These are phyloP conservation scores for Vaccinium macrocarpon DNA, from an alignment of 148 eudicot genomes.

Conservation along the genomic window DNA sequence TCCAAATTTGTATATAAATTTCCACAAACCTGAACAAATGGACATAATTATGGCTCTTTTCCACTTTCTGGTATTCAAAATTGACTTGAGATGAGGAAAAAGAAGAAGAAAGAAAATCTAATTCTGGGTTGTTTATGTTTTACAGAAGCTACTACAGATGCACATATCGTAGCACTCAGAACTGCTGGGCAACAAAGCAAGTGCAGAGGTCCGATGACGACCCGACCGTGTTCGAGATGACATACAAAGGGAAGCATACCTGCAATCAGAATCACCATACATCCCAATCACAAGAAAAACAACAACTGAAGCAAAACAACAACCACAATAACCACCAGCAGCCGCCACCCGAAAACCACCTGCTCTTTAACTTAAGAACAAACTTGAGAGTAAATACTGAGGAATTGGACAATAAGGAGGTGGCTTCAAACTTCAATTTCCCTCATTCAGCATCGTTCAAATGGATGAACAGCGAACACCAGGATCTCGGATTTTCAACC, in stretches of 20 bases:
- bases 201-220: slow-evolving; percentile 86
- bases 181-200: slow-evolving; percentile 73
- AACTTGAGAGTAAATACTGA: slow-evolving; percentile 47
- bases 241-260: slow-evolving; percentile 73
- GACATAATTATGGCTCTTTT: background rate
- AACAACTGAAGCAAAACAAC: slow-evolving; percentile 32
- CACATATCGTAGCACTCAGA: slow-evolving; percentile 59
- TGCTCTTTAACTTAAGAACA: slow-evolving; percentile 39
- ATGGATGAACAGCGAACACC: slow-evolving; percentile 23
- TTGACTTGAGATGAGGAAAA: background rate
- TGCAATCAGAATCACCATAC: slow-evolving; percentile 40
- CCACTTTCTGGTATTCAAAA: background rate
- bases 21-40: background rate
- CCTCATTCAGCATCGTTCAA: slow-evolving; percentile 31
- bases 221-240: slow-evolving; percentile 58
- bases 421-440: slow-evolving; percentile 37
- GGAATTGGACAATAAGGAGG: slow-evolving; percentile 34
- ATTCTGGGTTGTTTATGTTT: slow-evolving; percentile 17
- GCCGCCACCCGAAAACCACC: slow-evolving; percentile 17
- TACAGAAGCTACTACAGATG: slow-evolving; percentile 81
- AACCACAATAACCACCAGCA: slow-evolving; percentile 28
- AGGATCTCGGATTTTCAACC: slow-evolving; percentile 29
- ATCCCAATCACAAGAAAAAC: slow-evolving; percentile 42
- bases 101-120: slow-evolving; percentile 11
- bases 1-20: background rate